These are phyloP conservation scores for Ceratocystis huliohia DNA, from an alignment of 2,329 filamentous ascomycete genomes.

Conservation along the genomic window DNA sequence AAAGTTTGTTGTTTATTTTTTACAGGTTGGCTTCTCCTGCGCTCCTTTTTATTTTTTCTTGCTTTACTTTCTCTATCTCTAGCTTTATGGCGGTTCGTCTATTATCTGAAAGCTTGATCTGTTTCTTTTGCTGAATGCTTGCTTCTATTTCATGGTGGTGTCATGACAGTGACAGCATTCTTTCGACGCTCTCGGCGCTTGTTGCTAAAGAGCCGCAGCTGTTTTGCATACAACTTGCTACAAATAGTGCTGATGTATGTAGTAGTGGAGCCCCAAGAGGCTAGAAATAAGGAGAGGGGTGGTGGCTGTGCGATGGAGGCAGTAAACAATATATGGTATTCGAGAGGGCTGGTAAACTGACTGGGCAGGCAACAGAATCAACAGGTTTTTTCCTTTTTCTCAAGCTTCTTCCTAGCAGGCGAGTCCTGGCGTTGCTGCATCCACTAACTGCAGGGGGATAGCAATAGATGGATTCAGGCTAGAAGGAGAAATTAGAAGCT, in stretches of 20 bases:
- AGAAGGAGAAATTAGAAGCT: constrained; percentile 3
- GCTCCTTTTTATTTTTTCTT: neutral
- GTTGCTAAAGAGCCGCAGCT: no score
- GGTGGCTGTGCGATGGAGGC: no score
- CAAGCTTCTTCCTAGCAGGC: neutral
- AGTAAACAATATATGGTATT: no score
- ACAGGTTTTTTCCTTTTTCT: neutral
- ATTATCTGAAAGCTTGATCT: neutral
- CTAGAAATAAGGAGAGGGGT: no score
- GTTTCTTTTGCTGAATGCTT: constrained; percentile 14
- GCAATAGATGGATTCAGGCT: neutral
- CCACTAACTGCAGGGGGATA: neutral
- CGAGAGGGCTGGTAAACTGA: neutral
- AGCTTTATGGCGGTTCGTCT: neutral
- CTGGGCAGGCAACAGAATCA: neutral
- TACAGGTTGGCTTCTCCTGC: neutral
- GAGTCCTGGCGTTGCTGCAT: neutral
- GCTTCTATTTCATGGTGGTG: constrained; percentile 19
- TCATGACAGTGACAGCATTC: neutral
- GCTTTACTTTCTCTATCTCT: neutral
- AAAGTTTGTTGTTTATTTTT: neutral
- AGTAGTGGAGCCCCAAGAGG: no score
- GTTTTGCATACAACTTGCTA: no score
- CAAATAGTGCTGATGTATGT: no score
- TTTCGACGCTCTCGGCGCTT: neutral